Percentiles rank a stretch among this genome's conserved stretches.
These are phyloP conservation scores for Paspalum vaginatum DNA, from an alignment of 176 grass and related monocot species.

Conservation along the genomic window DNA sequence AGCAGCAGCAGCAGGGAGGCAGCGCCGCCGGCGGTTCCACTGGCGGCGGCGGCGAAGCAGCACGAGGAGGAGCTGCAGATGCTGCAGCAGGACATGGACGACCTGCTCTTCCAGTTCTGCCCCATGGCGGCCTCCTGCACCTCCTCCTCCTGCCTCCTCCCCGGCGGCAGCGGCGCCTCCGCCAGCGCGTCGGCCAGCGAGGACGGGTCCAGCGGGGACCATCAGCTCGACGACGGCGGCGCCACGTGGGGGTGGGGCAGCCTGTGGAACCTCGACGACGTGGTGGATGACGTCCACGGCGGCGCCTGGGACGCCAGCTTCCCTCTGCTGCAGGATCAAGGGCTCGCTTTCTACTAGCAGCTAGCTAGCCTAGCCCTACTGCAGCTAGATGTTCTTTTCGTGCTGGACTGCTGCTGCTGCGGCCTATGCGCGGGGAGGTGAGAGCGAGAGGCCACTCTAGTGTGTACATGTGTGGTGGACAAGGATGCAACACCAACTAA, in stretches of 20 bases:
- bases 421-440: constrained; percentile 14
- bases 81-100: constrained; percentile 44
- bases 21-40: not conserved
- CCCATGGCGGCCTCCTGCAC: constrained; percentile 49
- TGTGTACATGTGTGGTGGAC: constrained; percentile 44
- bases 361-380: not conserved
- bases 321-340: constrained; percentile 44
- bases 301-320: constrained; percentile 31
- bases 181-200: constrained; percentile 33
- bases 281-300: constrained; percentile 45
- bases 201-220: constrained; percentile 43
- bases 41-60: not conserved
- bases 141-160: constrained; percentile 33
- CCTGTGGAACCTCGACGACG: constrained; percentile 88
- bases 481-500: constrained; percentile 55
- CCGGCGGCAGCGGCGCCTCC: constrained; percentile 27
- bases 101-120: constrained; percentile 45
- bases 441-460: constrained; percentile 35
- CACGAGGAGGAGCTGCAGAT: constrained; percentile 9
- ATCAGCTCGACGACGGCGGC: constrained; percentile 32
- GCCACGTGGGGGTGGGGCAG: constrained; percentile 87
- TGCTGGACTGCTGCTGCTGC: not conserved
- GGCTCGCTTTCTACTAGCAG: constrained; percentile 47
- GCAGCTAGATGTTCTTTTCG: constrained; percentile 29
- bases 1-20: not conserved